Percentiles rank a stretch among this genome's conserved stretches.
Conservation (phyloP, 805 yeast species). For the Suhomyces xylopsoci region DNA sequence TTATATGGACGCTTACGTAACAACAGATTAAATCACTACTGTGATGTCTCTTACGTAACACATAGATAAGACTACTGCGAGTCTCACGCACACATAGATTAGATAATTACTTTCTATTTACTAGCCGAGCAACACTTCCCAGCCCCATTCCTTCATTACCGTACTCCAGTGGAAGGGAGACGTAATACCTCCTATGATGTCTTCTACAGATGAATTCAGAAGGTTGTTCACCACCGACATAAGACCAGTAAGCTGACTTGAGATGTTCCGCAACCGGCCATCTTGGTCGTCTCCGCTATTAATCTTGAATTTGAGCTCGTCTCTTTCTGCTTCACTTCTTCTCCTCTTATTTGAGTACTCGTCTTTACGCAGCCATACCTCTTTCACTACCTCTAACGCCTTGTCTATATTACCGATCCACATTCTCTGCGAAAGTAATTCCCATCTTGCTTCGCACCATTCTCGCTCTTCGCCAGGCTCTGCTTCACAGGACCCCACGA, state of each 20-base stretch:
- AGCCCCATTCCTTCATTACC: slow-evolving; percentile 72
- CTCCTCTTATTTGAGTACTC: slow-evolving; percentile 28
- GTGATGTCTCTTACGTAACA: too few relatives aligned
- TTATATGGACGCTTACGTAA: not conserved
- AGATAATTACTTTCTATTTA: not conserved
- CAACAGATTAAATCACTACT: not conserved
- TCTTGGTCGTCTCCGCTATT: slow-evolving; percentile 1
- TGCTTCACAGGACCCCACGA: slow-evolving; percentile 67
- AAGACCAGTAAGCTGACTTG: slow-evolving; percentile 36
- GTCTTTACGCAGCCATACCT: slow-evolving; percentile 68
- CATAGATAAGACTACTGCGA: too few relatives aligned
- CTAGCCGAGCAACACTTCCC: slow-evolving; percentile 64
- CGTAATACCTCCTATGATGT: slow-evolving; percentile 37
- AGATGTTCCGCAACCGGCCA: slow-evolving; percentile 16
- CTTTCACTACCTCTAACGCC: slow-evolving; percentile 65
- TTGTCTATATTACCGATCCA: slow-evolving; percentile 68
- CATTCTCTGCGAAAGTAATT: slow-evolving; percentile 46
- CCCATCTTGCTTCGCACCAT: slow-evolving; percentile 63
- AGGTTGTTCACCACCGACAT: slow-evolving; percentile 39
- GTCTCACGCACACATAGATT: not conserved
- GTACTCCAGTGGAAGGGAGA: slow-evolving; percentile 64
- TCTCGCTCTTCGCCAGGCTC: slow-evolving; percentile 53
- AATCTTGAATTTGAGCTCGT: slow-evolving; percentile 15
- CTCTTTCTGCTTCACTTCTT: slow-evolving; percentile 12
- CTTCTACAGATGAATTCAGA: slow-evolving; percentile 27